Base-by-base conservation (phyloP, 2,329 filamentous ascomycete species). In the Epichloe scottii region DNA sequence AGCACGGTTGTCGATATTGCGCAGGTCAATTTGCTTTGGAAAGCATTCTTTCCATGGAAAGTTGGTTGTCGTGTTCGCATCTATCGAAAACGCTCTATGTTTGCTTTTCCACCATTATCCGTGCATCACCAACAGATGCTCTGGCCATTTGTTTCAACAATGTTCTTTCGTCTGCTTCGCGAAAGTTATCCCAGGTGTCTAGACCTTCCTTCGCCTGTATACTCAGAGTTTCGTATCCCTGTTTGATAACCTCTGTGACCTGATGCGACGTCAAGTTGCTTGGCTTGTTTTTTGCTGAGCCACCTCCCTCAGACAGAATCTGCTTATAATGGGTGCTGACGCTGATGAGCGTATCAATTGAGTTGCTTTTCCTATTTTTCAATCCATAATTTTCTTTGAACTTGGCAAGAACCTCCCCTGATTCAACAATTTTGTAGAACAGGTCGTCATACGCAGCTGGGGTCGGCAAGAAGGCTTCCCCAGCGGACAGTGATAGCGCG, bases 401-500 rank as follows among this genome's bases (percentile, higher is more conserved):
- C 62, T 87, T 89, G 34, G 77, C 71, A 21, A 97, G 76, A 12
- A 88, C 78, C 46, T 95, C 88, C 11, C 90, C 89, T 2, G 85
- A 87, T 68, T 98, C 93, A 26, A 97, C 89, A 2, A 97, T 79
- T 69, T 98, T 98, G 78, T 98, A 98, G 70, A 98, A 97, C 0
- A 98, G 75, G 62, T 98, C 93, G 60, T 98, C 93, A 66, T 97
- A 97, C 2, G 88, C 84, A 17, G 86, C 79, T 0, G 89, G 84
- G 33, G 87, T 87, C 0, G 91, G 93, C 7, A 98, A 76, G 68
- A 98, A 97, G 2, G 86, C 83, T 65, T 97, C 93, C 6, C 93
- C 93, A 2, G 82, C 81, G 2, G 87, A 93, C 7, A 98, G 75
- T 2, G 88, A 87, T 39, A 96, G 77, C 1, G 88, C 88, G 39